Evolutionary conservation across 352 stramenopile species (phyloP).

Genomic region (Globisporangium perplexum): DNA sequence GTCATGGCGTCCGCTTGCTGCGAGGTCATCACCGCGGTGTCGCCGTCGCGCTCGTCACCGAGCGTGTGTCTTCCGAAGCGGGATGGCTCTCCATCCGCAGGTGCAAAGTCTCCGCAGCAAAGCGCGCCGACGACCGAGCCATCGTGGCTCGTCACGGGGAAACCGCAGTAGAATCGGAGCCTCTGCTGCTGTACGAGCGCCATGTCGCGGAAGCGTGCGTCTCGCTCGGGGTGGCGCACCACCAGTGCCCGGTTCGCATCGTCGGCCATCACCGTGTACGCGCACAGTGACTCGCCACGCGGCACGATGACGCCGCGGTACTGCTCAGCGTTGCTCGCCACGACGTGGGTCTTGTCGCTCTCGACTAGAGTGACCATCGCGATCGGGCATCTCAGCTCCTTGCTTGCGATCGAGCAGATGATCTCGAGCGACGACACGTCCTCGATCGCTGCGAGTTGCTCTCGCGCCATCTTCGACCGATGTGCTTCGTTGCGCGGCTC

Average conservation of each 20-base stretch:
- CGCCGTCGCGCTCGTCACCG: background rate
- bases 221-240: constrained; percentile 3
- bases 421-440: constrained; percentile 18
- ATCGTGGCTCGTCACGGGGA: constrained; percentile 9
- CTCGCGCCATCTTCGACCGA: constrained; percentile 13
- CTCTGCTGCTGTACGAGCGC: constrained; percentile 7
- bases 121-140: constrained; percentile 13
- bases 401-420: constrained; percentile 17
- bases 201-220: constrained; percentile 14
- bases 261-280: constrained; percentile 10
- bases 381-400: constrained; percentile 10
- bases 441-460: constrained; percentile 4
- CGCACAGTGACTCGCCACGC: constrained; percentile 11
- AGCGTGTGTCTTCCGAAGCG: background rate
- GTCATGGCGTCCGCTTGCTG: constrained; percentile 10
- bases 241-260: constrained; percentile 10
- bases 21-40: constrained; percentile 1
- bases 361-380: constrained; percentile 17
- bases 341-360: constrained; percentile 6
- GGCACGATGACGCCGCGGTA: constrained; percentile 6
- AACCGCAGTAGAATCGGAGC: constrained; percentile 18
- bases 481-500: constrained; percentile 7
- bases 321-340: constrained; percentile 11
- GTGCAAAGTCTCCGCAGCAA: constrained; percentile 14
- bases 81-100: background rate